A percentile compares a stretch with the other conserved stretches of the same genome.
phyloP scores from a whole-genome alignment of 306 rosid species.

The Adenanthera pavonina region DNA sequence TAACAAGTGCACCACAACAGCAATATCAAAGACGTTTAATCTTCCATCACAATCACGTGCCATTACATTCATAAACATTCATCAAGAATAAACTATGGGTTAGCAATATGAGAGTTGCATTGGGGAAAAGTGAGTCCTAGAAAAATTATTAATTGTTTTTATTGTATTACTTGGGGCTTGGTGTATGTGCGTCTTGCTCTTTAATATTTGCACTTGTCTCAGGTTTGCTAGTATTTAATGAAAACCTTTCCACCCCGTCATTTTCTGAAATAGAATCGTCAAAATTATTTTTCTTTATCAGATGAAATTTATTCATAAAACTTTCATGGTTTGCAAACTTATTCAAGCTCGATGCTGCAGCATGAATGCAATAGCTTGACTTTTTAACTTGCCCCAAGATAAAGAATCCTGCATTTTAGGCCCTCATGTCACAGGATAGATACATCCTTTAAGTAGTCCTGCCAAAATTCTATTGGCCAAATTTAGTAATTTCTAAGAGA shows the following conservation, averaged over 20 bases:
- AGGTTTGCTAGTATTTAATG: conserved; percentile 40
- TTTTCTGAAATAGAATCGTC: conserved; percentile 49
- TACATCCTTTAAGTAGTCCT: conserved; percentile 65
- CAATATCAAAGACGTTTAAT: too few species aligned
- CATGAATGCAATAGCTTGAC: conserved; percentile 56
- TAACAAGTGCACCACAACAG: too few species aligned
- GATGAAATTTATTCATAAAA: conserved; percentile 60
- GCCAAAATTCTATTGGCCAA: conserved; percentile 33
- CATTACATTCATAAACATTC: background rate
- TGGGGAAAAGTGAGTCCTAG: background rate
- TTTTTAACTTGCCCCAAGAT: conserved; percentile 75
- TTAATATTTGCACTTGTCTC: conserved; percentile 35
- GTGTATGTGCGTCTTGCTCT: background rate
- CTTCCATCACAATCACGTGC: too few species aligned
- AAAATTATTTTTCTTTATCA: conserved; percentile 42
- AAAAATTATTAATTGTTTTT: background rate
- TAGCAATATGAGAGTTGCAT: background rate
- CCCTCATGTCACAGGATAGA: conserved; percentile 71
- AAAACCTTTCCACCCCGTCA: conserved; percentile 41
- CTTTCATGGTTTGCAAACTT: conserved; percentile 74
- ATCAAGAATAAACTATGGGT: background rate
- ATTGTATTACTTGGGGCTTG: conserved; percentile 8
- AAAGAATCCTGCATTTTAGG: conserved; percentile 68
- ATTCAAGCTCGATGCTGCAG: conserved; percentile 76
- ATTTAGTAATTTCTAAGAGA: conserved; percentile 20